Conservation (phyloP, 169 alveolate species). For the Plasmodium gonderi region DNA sequence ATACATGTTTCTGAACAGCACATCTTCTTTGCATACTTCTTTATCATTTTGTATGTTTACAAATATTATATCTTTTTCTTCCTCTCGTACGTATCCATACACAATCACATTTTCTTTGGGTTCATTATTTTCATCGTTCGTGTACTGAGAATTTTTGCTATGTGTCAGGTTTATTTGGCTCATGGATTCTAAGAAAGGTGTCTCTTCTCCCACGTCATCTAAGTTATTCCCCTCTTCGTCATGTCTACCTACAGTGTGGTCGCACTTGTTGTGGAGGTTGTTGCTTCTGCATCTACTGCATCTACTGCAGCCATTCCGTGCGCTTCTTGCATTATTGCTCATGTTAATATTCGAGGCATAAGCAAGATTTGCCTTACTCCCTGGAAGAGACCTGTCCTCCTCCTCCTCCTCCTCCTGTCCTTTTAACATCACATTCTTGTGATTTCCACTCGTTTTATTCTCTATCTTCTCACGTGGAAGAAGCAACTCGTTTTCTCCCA, state of each 20-base stretch:
- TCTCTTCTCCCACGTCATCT: neutral
- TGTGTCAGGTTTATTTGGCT: neutral
- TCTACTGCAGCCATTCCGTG: no score
- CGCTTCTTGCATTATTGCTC: no score
- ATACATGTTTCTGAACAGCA: slow-evolving; percentile 34
- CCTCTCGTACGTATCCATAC: slow-evolving; percentile 40
- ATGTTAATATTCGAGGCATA: no score
- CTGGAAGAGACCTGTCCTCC: no score
- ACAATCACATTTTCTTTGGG: slow-evolving; percentile 35
- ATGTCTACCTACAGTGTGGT: neutral
- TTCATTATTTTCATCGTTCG: slow-evolving; percentile 2
- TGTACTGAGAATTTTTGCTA: neutral
- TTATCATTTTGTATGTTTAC: slow-evolving; percentile 56
- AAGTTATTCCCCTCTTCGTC: no score
- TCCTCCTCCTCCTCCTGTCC: no score
- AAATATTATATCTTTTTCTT: neutral
- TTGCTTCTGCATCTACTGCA: no score
- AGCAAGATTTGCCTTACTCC: no score
- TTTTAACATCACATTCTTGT: no score
- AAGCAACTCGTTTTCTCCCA: neutral
- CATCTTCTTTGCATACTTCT: slow-evolving; percentile 2
- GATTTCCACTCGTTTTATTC: no score
- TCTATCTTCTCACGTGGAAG: neutral
- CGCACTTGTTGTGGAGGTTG: neutral
- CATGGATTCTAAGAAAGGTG: neutral